These are phyloP conservation scores for Euphorbia schlechtendalii DNA, from an alignment of 441 rosid genomes.

Conservation along the genomic window DNA sequence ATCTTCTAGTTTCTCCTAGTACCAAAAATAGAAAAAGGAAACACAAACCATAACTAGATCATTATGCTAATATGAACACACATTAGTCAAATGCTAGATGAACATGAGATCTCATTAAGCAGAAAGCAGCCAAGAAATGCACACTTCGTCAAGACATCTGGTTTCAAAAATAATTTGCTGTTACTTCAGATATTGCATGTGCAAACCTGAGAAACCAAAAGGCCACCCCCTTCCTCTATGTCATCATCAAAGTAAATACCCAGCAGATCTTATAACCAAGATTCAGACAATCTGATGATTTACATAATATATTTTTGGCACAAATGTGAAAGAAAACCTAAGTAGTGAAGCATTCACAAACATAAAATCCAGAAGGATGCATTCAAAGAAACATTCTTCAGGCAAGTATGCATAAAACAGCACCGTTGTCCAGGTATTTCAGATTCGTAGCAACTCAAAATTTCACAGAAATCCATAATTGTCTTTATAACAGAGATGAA, in stretches of 20 bases:
- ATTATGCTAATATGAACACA: not conserved
- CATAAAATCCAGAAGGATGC: not conserved
- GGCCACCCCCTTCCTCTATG: not conserved
- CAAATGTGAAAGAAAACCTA: not conserved
- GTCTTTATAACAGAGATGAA: not conserved
- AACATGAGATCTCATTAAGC: not conserved
- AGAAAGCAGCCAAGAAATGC: not conserved
- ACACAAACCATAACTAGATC: not conserved
- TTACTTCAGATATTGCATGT: not conserved
- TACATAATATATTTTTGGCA: not conserved
- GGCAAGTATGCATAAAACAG: too few relatives aligned
- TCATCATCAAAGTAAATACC: not conserved
- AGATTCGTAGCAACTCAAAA: not conserved
- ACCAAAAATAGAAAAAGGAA: constrained; percentile 9
- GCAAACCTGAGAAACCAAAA: not conserved
- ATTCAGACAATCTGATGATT: not conserved
- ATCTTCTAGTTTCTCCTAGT: constrained; percentile 88
- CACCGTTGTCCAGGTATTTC: not conserved
- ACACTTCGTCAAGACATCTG: not conserved
- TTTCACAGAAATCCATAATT: not conserved
- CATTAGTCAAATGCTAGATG: not conserved
- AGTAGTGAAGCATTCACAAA: not conserved
- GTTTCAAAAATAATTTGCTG: not conserved
- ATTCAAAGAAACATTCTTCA: not conserved
- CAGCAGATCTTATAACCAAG: not conserved